Evolutionary conservation across 495 filamentous ascomycete species (phyloP).

Genomic region (Penicillium maclennaniae): DNA sequence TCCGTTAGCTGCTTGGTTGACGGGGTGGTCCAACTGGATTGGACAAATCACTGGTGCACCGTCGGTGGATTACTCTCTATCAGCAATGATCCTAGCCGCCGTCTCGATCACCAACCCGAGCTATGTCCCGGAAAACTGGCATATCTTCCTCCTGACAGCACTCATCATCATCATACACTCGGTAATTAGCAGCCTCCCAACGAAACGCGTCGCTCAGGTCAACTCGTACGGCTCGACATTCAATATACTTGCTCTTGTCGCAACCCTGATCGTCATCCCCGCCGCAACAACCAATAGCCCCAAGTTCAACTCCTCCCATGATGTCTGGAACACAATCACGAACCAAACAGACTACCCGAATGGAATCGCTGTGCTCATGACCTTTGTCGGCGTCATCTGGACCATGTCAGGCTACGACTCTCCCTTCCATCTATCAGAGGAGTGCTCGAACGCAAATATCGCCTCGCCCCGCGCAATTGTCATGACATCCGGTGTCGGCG

Average conservation of each 20-base stretch:
- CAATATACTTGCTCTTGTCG: constrained; percentile 66
- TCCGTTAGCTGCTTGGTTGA: constrained; percentile 70
- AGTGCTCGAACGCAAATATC: constrained; percentile 73
- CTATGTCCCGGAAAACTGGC: constrained; percentile 63
- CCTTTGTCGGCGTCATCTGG: constrained; percentile 64
- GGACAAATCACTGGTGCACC: constrained; percentile 69
- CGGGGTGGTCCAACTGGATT: constrained; percentile 75
- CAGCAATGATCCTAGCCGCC: constrained; percentile 72
- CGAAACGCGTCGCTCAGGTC: constrained; percentile 68
- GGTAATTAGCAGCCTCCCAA: constrained; percentile 70
- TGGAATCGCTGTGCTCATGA: constrained; percentile 71
- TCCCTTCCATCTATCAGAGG: constrained; percentile 72
- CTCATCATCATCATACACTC: constrained; percentile 69
- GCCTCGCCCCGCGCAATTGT: constrained; percentile 76
- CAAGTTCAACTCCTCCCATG: constrained; percentile 57
- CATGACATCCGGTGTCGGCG: constrained; percentile 64
- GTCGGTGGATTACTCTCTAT: constrained; percentile 56
- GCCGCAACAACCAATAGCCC: constrained; percentile 54
- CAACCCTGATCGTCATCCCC: constrained; percentile 69
- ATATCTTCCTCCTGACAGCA: constrained; percentile 66
- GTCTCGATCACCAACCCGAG: constrained; percentile 63
- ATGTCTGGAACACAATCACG: constrained; percentile 70
- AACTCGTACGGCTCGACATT: constrained; percentile 72
- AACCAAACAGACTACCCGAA: constrained; percentile 67
- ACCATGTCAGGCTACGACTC: constrained; percentile 69